Base-by-base conservation (phyloP, 2,329 filamentous ascomycete species). In the Ophiognomonia clavigignenti-juglandacearum region DNA sequence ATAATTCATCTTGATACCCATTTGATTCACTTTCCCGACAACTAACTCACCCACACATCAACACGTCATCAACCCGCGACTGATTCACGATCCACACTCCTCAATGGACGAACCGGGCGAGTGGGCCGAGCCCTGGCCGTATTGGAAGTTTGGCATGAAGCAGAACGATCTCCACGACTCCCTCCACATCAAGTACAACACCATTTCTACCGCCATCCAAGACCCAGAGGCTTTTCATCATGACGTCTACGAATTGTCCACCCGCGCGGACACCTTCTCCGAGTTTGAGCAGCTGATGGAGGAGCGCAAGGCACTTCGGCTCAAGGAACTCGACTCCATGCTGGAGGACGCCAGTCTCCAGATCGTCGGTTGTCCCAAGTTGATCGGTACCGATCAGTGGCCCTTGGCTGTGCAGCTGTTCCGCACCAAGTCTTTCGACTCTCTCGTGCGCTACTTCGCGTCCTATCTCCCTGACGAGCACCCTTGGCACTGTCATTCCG, bases 111-210 rank as follows among this genome's bases (percentile, higher is more conserved):
- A 80, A 47, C 70, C 69, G 26, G 68, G 63, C 54, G 68, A 64
- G 59, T 45, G 43, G 43, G 43, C 43, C 43, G 43, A 45, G 18
- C 66, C 70, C 56, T 82, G 78, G 78, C 78, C 78, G 36, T 72
- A 73, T 56, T 82, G 78, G 77, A 81, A 81, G 62, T 82, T 81
- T 67, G 77, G 76, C 58, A 72, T 81, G 72, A 79, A 77, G 69
- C 72, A 71, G 59, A 71, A 74, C 47, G 77, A 80, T 57, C 73
- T 81, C 62, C 74, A 74, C 59, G 75, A 73, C 44, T 76, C 71
- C 43, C 72, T 82, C 11, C 75, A 81, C 56, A 73, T 79, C 54
- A 72, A 75, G 59, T 82, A 80, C 65, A 82, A 82, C 64, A 81
- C 78, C 39, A 65, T 80, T 45, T 64, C 73, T 42, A 74, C 73